Evolutionary conservation across 352 stramenopile genomes (phyloP).

Genomic region (Globisporangium apiculatum): DNA sequence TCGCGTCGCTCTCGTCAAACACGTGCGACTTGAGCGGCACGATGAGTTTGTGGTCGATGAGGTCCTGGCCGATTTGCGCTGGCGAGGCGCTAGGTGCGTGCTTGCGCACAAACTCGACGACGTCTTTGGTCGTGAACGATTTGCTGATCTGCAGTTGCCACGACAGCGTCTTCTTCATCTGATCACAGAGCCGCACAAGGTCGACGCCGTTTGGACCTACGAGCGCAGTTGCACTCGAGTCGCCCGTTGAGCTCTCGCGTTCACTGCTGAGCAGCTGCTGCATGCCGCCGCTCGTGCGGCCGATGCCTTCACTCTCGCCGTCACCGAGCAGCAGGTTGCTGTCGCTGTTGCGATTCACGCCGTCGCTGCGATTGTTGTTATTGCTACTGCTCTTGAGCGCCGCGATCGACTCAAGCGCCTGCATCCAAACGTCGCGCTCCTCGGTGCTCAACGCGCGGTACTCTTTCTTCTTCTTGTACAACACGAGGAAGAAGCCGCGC

Average conservation of each 20-base stretch:
- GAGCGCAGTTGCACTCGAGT: constrained; percentile 6
- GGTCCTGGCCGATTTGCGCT: constrained; percentile 42
- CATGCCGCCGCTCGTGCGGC: not conserved
- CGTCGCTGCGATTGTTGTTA: not conserved
- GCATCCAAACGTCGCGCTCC: constrained; percentile 65
- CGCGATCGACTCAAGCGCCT: constrained; percentile 50
- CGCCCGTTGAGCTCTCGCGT: constrained; percentile 2
- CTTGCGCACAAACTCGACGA: constrained; percentile 54
- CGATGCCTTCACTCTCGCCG: not conserved
- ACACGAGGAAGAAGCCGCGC: constrained; percentile 43
- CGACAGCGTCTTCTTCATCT: constrained; percentile 66
- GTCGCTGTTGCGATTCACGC: not conserved
- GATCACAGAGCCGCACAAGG: constrained; percentile 48
- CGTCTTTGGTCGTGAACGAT: constrained; percentile 61
- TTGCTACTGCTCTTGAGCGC: constrained; percentile 27
- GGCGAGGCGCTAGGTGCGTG: constrained; percentile 27
- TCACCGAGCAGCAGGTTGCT: not conserved
- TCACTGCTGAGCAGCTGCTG: constrained; percentile 1
- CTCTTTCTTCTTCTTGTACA: constrained; percentile 80
- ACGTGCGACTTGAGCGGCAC: constrained; percentile 71
- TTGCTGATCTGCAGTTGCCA: constrained; percentile 74
- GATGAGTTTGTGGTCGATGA: constrained; percentile 69
- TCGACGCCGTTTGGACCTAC: constrained; percentile 43
- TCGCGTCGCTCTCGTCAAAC: constrained; percentile 50
- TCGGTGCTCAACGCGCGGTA: constrained; percentile 47